Percentiles rank a stretch among this genome's conserved stretches.
Conservation (phyloP, 352 stramenopile species). For the Phytophthora capsici region DNA sequence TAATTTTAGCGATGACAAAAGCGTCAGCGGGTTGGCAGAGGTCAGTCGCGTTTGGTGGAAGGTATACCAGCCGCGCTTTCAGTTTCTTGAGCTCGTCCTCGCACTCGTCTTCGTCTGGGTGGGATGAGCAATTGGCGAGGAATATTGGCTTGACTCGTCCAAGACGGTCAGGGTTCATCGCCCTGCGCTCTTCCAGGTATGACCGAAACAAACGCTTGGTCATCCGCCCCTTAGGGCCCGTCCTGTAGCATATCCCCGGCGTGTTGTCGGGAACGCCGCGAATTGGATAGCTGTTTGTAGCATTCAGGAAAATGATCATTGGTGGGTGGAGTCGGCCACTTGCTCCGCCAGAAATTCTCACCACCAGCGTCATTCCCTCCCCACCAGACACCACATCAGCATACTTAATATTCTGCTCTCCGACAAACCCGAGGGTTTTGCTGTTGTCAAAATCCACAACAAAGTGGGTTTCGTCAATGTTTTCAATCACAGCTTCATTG, state of each 20-base stretch:
- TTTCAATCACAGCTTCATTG: too few species aligned
- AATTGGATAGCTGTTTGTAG: slow-evolving; percentile 26
- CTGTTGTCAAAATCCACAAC: too few species aligned
- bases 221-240: slow-evolving; percentile 37
- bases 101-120: not conserved
- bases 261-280: slow-evolving; percentile 20
- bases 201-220: slow-evolving; percentile 24
- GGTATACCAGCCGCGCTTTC: not conserved
- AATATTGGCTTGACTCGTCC: not conserved
- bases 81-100: not conserved
- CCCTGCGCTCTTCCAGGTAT: slow-evolving; percentile 24
- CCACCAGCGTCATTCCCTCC: slow-evolving; percentile 44
- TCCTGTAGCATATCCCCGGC: slow-evolving; percentile 29
- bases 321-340: slow-evolving; percentile 18
- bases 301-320: slow-evolving; percentile 47
- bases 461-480: too few species aligned
- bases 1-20: slow-evolving; percentile 43
- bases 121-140: not conserved
- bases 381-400: too few species aligned
- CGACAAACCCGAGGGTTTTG: too few species aligned
- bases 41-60: not conserved
- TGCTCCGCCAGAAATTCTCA: slow-evolving; percentile 25
- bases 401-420: too few species aligned
- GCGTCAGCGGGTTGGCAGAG: too few species aligned
- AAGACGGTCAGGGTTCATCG: not conserved